Base-by-base conservation (phyloP, 2,329 filamentous ascomycete genomes). In the Aspergillus luchuensis region DNA sequence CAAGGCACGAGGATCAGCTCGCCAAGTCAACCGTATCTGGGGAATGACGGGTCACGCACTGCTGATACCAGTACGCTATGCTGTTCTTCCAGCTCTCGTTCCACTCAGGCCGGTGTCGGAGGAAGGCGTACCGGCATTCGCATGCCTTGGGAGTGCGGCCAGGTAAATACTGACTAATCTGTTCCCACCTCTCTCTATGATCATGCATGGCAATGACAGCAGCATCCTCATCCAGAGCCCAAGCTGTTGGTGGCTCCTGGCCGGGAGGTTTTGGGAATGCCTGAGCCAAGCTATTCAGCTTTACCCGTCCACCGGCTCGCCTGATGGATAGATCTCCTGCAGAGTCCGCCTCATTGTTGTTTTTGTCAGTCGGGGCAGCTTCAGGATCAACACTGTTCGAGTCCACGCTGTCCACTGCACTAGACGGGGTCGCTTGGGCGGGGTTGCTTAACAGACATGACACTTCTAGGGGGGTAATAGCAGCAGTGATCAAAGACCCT, bases 81-180 rank as follows among this genome's bases (percentile, higher is more conserved):
- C 39, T 28, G n/a, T 52, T 41, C 39, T 53, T 45, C 49, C 25
- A 41, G 19, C n/a, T 13, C 39, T 58, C 49, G 23, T 58, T 54
- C 57, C 57, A 58, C 47, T 58, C 57, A 5, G 57, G 57, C 19
- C 49, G 49, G 38, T 52, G 49, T 23, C 56, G 23, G 10, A 58
- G 56, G 47, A 39, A 52, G 48, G 47, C 49, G 48, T 58, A 58
- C 17, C 56, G 56, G 47, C 51, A 58, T 17, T 41, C 21, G 48
- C 49, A 58, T n/a, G 49, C 49, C 25, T 28, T n/a, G 57, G 25
- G 33, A 36, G 47, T 53, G 6, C 49, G 57, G 21, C 57, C 57
- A n/a, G 48, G 25, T 21, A 58, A 50, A 38, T 51, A 49, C 49
- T 49, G 25, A 43, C 57, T 47, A 4, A 58, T 47, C 6, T 25